Base-by-base conservation (phyloP, 768 basidiomycete species). In the Suillus fuscotomentosus region DNA sequence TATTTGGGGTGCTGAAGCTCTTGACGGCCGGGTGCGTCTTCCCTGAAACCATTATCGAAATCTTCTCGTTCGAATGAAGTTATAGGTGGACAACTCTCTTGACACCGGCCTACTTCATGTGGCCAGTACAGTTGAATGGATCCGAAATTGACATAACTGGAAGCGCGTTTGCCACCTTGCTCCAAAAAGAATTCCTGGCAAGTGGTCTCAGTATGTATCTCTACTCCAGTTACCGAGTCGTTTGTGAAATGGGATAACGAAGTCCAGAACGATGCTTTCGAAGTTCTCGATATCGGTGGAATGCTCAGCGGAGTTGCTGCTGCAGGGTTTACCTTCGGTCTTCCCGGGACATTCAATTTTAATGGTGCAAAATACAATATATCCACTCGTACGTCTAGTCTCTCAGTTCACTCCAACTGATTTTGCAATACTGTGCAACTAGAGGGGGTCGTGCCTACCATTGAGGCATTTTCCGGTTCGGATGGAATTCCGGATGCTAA, bases 341-440 rank as follows among this genome's bases (percentile, higher is more conserved):
- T 60, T 7, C 36, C 63, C 0, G 70, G 70, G 3, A 60, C 67
- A 27, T 51, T 64, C 10, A 47, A 62, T 15, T 71, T 70, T 34
- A 71, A 71, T n/a, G 65, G 65, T 17, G 70, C 22, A 43, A 39
- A 61, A 17, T 71, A 71, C 31, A 68, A 70, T 20, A 3, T 66
- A 10, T 70, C 70, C 31, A 54, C 53, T 20, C 15, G 53, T 54
- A 54, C 9, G 53, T 54, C 31, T 1, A 34, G 20, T 8, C 10
- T 3, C 31, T 20, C 11, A 54, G 31, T 10, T 54, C 17, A 53
- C 53, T 54, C 10, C 1, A 54, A 34, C 11, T 10, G 13, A 5
- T 20, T 7, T 22, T 48, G 0, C 8, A 5, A 39, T 22, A 5
- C n/a, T 54, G 48, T n/a, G 48, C 3, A 61, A 10, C 17, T 50